phyloP scores from a whole-genome alignment of 805 yeast genomes.

The Ogataea philodendri region DNA sequence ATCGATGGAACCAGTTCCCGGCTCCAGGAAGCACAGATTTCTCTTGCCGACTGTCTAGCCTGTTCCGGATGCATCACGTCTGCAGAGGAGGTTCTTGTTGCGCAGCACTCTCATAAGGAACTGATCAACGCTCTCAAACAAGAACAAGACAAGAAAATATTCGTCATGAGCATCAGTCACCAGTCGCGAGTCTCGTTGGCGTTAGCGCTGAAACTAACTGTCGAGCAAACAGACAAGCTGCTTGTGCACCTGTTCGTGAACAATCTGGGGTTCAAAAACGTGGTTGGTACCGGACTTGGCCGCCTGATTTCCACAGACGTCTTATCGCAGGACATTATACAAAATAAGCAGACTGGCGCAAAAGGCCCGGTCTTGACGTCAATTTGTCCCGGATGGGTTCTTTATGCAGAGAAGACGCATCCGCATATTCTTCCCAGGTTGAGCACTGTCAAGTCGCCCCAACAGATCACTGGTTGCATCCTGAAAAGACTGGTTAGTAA shows the following conservation, averaged over 20 bases:
- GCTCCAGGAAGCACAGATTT: constrained; percentile 79
- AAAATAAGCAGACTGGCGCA: constrained; percentile 11
- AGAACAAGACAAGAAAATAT: constrained; percentile 36
- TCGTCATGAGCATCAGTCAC: constrained; percentile 79
- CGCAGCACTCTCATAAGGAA: constrained; percentile 85
- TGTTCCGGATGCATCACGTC: constrained; percentile 97
- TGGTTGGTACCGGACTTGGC: constrained; percentile 85
- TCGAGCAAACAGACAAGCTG: constrained; percentile 59
- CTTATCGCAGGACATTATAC: constrained; percentile 42
- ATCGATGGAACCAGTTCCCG: constrained; percentile 49
- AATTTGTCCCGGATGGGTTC: constrained; percentile 94
- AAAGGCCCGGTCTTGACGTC: constrained; percentile 61
- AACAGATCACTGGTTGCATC: constrained; percentile 84
- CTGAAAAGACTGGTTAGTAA: constrained; percentile 51
- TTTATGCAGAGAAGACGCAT: constrained; percentile 94
- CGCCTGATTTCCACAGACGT: constrained; percentile 59
- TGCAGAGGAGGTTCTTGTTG: constrained; percentile 91
- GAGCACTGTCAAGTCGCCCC: constrained; percentile 82
- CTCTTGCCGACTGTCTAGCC: constrained; percentile 90
- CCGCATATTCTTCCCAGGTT: constrained; percentile 73
- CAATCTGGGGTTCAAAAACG: constrained; percentile 63
- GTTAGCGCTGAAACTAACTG: constrained; percentile 52
- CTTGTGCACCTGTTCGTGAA: constrained; percentile 56
- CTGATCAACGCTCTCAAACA: constrained; percentile 56
- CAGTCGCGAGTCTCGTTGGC: constrained; percentile 85